These are phyloP conservation scores for Strobilomyces dryophilus DNA, from an alignment of 768 basidiomycete genomes.

Conservation along the genomic window DNA sequence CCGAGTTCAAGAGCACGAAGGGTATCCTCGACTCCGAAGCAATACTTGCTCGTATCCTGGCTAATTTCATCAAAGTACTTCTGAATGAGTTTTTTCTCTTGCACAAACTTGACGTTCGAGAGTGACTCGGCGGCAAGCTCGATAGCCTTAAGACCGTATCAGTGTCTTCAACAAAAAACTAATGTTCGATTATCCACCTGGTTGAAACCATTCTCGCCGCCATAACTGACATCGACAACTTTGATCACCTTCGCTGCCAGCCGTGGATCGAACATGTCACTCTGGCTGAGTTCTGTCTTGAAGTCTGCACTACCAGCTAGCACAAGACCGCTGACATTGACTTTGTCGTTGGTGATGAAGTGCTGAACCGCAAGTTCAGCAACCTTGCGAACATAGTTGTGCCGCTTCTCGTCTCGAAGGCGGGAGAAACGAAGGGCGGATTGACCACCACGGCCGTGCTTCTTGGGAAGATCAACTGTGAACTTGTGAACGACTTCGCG, in stretches of 20 bases:
- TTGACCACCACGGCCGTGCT: slow-evolving; percentile 99
- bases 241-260: slow-evolving; percentile 92
- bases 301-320: slow-evolving; percentile 97
- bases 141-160: slow-evolving; percentile 61
- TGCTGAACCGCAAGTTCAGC: slow-evolving; percentile 96
- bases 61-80: slow-evolving; percentile 99
- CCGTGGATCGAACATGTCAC: slow-evolving; percentile 92
- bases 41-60: slow-evolving; percentile 93
- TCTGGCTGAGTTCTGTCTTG: slow-evolving; percentile 95
- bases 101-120: slow-evolving; percentile 98
- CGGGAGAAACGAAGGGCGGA: slow-evolving; percentile 99
- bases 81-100: slow-evolving; percentile 97
- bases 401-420: slow-evolving; percentile 97
- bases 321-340: slow-evolving; percentile 95
- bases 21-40: slow-evolving; percentile 97
- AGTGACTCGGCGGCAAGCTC: slow-evolving; percentile 95
- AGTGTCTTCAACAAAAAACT: neutral
- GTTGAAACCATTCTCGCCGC: slow-evolving; percentile 98
- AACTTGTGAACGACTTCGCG: slow-evolving; percentile 98
- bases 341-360: slow-evolving; percentile 96
- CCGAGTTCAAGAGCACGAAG: slow-evolving; percentile 95
- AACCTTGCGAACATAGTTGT: slow-evolving; percentile 99
- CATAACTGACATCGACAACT: slow-evolving; percentile 97
- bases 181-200: slow-evolving; percentile 53
- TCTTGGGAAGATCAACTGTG: slow-evolving; percentile 98